Evolutionary conservation across 345 rosid species (phyloP), one percentile per base, ranked within the genome.

Genomic region (Geranium brycei): DNA sequence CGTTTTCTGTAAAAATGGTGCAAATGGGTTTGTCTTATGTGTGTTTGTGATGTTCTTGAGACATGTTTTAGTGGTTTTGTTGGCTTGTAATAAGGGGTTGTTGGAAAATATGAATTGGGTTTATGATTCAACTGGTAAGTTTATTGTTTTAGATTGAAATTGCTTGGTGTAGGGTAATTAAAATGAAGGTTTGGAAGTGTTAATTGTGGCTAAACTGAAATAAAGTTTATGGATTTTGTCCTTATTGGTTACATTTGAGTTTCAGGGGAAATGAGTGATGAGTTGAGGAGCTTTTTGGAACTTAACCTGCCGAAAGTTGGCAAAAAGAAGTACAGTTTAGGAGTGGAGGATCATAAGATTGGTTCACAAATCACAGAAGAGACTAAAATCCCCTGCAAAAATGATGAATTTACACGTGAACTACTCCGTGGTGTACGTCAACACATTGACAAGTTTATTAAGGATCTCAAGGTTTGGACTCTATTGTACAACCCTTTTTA

Each of bases 271-370:
- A 86, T 92, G 98, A 89, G 85, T 11, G 89, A 92, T 63, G 98
- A 89, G 66, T 72, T 92, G 76, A 83, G 93, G 78, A 85, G 73
- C 68, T 92, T 92, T 67, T 77, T 90, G 77, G 96, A 90, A 76
- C 58, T 92, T 65, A 92, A 86, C 79, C 91, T 92, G 3, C 96
- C 95, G 2, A 89, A 86, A 75, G 93, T 87, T 68, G 87, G 90
- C 53, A 87, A 87, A 84, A 87, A 82, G 67, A 85, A 88, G 73
- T 92, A 81, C 61, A 87, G 83, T 66, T 75, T 93, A 62, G 99
- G 96, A 67, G 86, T 93, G 62, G 76, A 86, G 7, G 97, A 90
- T 73, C 91, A 88, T 56, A 93, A 90, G 80, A 65, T 90, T 62
- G 99, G 97, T 1, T 93, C 96, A 4, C 91, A 85, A 78, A 82